phyloP scores from a whole-genome alignment of 108 stramenopile species.

The Cyclotella kingstonii region DNA sequence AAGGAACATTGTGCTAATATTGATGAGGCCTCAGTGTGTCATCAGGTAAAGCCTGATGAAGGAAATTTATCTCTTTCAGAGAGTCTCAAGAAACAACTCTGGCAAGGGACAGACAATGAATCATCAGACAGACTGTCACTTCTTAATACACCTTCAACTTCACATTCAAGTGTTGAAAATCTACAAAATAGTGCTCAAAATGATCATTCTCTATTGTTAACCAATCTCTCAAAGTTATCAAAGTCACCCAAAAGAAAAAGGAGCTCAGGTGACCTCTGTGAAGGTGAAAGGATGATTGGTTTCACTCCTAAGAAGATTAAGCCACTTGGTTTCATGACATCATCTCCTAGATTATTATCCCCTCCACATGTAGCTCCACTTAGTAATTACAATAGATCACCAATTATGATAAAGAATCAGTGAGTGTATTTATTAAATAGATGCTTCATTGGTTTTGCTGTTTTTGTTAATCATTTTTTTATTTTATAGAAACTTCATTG shows the following conservation, averaged over 20 bases:
- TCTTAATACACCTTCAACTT: too few relatives aligned
- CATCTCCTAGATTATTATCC: conserved; percentile 13
- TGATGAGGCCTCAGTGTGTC: not conserved
- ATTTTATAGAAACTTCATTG: conserved; percentile 4
- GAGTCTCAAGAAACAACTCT: conserved; percentile 15
- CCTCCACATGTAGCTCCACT: conserved; percentile 8
- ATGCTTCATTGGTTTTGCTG: not conserved
- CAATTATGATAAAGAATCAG: conserved; percentile 27
- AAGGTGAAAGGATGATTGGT: not conserved
- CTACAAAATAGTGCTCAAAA: too few relatives aligned
- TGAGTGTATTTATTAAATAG: conserved; percentile 6
- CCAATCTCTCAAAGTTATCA: not conserved
- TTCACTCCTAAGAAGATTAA: conserved; percentile 11
- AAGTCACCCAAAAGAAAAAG: conserved; percentile 3
- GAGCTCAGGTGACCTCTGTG: not conserved
- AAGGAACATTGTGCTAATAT: not conserved
- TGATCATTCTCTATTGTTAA: too few relatives aligned
- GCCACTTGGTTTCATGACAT: conserved; percentile 23
- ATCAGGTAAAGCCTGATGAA: not conserved
- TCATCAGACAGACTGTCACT: not conserved
- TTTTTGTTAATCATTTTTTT: not conserved
- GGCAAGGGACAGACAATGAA: conserved; percentile 1
- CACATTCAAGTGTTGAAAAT: too few relatives aligned
- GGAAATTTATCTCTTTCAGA: conserved; percentile 9
- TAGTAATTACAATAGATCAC: conserved; percentile 12